These are phyloP conservation scores for Trichoderma semiorbis DNA, from an alignment of 2,329 filamentous ascomycete species.

Conservation along the genomic window DNA sequence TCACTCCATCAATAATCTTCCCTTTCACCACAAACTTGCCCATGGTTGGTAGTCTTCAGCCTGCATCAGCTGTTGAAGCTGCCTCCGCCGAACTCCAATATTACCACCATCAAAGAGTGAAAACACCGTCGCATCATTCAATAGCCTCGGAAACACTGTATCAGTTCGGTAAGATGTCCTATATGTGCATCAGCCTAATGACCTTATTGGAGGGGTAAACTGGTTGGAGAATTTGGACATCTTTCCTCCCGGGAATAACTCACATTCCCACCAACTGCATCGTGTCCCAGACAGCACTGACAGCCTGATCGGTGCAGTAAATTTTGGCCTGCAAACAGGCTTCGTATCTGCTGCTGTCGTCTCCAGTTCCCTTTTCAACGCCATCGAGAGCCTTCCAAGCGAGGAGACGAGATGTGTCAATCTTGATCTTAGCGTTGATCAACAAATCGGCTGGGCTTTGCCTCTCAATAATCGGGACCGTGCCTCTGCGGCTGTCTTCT, in stretches of 20 bases:
- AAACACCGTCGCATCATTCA: background rate
- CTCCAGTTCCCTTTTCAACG: background rate
- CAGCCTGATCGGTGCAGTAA: background rate
- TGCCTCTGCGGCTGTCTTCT: conserved; percentile 4
- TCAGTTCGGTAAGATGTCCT: conserved; percentile 3
- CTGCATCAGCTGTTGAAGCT: conserved; percentile 5
- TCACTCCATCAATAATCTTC: background rate
- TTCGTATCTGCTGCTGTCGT: background rate
- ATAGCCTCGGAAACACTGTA: background rate
- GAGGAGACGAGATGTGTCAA: background rate
- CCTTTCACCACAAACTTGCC: background rate
- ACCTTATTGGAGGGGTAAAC: background rate
- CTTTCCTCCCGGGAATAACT: background rate
- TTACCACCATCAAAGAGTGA: conserved; percentile 3
- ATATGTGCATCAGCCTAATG: background rate
- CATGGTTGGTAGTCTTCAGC: background rate
- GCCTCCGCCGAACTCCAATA: background rate
- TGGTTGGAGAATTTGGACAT: background rate
- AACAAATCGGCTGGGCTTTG: background rate
- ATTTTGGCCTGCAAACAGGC: conserved; percentile 2
- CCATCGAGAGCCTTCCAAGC: conserved; percentile 3
- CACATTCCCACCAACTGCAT: conserved; percentile 5
- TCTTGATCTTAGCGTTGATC: background rate
- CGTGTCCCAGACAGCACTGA: background rate
- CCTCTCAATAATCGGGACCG: background rate